phyloP scores from a whole-genome alignment of 2,329 filamentous ascomycete species.

The Cladosporium phlei region DNA sequence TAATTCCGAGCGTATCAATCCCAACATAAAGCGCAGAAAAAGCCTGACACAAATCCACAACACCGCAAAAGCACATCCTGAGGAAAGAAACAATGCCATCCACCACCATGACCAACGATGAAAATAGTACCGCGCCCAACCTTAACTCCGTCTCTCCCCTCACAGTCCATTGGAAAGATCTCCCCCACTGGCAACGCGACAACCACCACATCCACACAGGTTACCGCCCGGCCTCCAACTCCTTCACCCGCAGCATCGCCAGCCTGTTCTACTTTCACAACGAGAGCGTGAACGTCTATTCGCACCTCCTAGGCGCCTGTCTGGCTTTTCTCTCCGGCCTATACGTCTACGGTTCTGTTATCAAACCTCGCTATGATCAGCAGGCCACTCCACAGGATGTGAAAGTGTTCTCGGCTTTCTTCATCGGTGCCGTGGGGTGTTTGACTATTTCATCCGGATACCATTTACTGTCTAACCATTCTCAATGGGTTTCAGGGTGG shows the following conservation, averaged over 20 bases:
- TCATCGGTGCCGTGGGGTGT: constrained; percentile 54
- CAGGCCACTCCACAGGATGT: constrained; percentile 60
- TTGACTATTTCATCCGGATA: constrained; percentile 60
- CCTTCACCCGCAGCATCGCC: constrained; percentile 54
- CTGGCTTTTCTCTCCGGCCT: constrained; percentile 50
- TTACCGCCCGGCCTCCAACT: constrained; percentile 61
- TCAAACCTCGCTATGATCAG: constrained; percentile 62
- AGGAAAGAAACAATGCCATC: no score
- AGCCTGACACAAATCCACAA: neutral
- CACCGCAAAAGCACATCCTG: neutral
- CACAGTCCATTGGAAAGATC: constrained; percentile 44
- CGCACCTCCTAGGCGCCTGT: constrained; percentile 64
- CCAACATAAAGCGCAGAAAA: neutral
- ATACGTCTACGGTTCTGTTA: constrained; percentile 52
- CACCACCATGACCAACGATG: no score
- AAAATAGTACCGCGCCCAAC: no score
- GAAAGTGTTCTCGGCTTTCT: constrained; percentile 73
- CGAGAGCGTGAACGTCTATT: constrained; percentile 67
- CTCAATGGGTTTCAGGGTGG: constrained; percentile 67
- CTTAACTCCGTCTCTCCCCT: no score
- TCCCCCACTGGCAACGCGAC: constrained; percentile 49
- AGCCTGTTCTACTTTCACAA: constrained; percentile 63
- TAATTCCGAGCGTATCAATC: neutral
- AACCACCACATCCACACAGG: constrained; percentile 65
- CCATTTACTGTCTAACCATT: constrained; percentile 83